Evolutionary conservation across 768 basidiomycete species (phyloP), one percentile per base, ranked within the genome.

Genomic region (Asterophora lycoperdoides): DNA sequence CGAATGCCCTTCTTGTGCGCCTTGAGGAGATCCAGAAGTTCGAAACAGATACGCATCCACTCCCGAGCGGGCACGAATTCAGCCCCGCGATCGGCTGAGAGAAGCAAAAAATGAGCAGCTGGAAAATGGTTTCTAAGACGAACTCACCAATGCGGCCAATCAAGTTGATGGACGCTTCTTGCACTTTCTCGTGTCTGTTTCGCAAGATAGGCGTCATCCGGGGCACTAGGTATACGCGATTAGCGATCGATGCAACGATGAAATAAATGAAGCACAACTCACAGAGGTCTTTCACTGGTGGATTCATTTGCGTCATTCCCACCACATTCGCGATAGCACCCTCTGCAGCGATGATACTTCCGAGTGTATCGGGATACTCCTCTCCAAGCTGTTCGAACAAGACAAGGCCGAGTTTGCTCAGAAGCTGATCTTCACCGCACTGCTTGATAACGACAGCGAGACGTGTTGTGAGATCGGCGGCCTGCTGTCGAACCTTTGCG

Each of bases 1-100:
- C 96, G 89, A 62, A 98, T 99, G 36, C 89, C 95, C 69, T 97
- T 97, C 75, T 99, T 99, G 74, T 99, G 96, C 8, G 96, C 96
- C 66, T 98, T 98, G 60, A 98, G 79, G 19, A 99, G 77, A 62
- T 98, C 96, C 42, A 99, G 80, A 29, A 99, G 72, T 64, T 99
- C 96, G 68, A 99, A 98, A 65, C 96, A 98, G 63, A 99, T 98
- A 63, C 96, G 87, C 96, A 99, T 99, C 96, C 95, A 98, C 69
- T 99, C 96, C 60, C 96, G 83, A 8, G 96, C 95, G 13, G 96
- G 94, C 0, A 99, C 95, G 53, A 92, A 97, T 68, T 98, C 96
- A 17, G 96, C 95, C 47, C 96, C 96, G 68, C 96, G 93, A 82
- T 99, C 96, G 49, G 96, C 95, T 68, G 42, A 32, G 30, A 19